Evolutionary conservation across 768 basidiomycete species (phyloP).

Genomic region (Podaxis sp.): DNA sequence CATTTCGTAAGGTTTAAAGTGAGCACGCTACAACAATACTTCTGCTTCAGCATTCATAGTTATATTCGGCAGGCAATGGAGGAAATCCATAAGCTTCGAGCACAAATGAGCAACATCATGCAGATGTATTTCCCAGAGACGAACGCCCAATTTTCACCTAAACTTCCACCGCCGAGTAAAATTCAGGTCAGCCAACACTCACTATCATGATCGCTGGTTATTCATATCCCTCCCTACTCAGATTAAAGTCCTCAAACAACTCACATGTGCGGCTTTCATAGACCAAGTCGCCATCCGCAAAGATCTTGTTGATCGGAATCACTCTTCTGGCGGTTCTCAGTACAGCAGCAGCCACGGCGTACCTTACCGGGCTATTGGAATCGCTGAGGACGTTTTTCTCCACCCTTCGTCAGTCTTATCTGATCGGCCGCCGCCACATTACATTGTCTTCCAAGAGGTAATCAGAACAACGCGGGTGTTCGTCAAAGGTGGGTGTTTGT

Average conservation of each 20-base stretch:
- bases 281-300: conserved; percentile 94
- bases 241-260: conserved; percentile 88
- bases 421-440: conserved; percentile 74
- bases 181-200: conserved; percentile 55
- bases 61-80: conserved; percentile 78
- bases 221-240: conserved; percentile 28
- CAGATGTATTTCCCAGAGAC: conserved; percentile 69
- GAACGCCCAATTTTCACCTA: conserved; percentile 57
- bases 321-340: conserved; percentile 53
- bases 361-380: conserved; percentile 77
- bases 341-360: conserved; percentile 77
- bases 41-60: neutral
- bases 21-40: conserved; percentile 14
- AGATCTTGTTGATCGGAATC: conserved; percentile 63
- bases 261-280: conserved; percentile 87
- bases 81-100: conserved; percentile 93
- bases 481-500: conserved; percentile 64
- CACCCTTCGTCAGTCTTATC: conserved; percentile 87
- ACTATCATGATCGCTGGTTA: neutral
- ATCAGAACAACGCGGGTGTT: conserved; percentile 72
- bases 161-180: conserved; percentile 73
- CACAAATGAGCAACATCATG: conserved; percentile 86
- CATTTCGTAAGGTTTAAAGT: conserved; percentile 94
- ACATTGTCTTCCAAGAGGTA: conserved; percentile 80
- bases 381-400: conserved; percentile 86